A percentile compares a stretch with the other conserved stretches of the same genome.
Conservation (phyloP, 371 early-diverging fungal genomes). For the Lichtheimia ornata region DNA sequence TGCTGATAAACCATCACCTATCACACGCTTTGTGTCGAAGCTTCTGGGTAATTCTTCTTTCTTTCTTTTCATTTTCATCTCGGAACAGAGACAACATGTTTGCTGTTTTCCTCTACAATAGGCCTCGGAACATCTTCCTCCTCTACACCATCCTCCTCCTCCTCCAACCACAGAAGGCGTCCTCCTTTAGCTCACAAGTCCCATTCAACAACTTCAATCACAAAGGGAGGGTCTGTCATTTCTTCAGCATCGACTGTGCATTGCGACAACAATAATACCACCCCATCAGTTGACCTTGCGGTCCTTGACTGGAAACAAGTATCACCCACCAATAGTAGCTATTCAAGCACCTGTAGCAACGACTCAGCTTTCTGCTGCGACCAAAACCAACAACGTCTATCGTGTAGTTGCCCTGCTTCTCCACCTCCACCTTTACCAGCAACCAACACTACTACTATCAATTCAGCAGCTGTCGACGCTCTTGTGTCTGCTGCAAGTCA, state of each 20-base stretch:
- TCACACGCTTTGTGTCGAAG: constrained; percentile 25
- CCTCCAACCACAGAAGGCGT: constrained; percentile 4
- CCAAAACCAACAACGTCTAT: neutral
- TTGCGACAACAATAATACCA: neutral
- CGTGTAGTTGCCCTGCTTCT: neutral
- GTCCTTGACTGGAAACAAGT: constrained; percentile 9
- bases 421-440: constrained; percentile 2
- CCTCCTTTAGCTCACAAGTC: constrained; percentile 26
- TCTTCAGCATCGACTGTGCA: constrained; percentile 16
- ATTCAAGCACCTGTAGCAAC: neutral
- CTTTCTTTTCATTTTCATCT: constrained; percentile 1
- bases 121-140: constrained; percentile 8
- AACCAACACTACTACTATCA: constrained; percentile 3
- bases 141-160: neutral
- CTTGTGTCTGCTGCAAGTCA: constrained; percentile 18
- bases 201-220: constrained; percentile 30
- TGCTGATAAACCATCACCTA: constrained; percentile 22
- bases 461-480: constrained; percentile 17
- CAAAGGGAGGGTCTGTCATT: constrained; percentile 22
- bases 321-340: constrained; percentile 6
- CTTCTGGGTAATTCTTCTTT: constrained; percentile 16
- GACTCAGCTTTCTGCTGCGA: constrained; percentile 3
- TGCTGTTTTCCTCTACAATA: constrained; percentile 1
- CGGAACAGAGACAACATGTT: constrained; percentile 2
- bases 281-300: constrained; percentile 2